A percentile compares a stretch with the other conserved stretches of the same genome.
phyloP scores from a whole-genome alignment of 2,329 filamentous ascomycete genomes.

The Didymella segeticola region DNA sequence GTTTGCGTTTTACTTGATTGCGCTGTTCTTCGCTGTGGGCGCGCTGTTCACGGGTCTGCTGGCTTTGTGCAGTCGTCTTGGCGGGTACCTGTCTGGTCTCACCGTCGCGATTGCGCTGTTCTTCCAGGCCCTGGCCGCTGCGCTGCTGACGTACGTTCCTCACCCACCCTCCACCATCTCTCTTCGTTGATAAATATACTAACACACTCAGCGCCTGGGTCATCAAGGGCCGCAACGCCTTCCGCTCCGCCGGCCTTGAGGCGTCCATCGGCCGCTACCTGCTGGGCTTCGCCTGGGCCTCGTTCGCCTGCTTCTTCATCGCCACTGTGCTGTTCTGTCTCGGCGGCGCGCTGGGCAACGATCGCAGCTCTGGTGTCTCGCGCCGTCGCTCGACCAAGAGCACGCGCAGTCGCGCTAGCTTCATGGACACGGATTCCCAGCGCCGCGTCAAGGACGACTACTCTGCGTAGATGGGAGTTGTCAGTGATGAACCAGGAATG shows the following conservation, averaged over 20 bases:
- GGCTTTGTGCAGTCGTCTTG: slow-evolving; percentile 74
- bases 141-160: slow-evolving; percentile 75
- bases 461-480: slow-evolving; percentile 50
- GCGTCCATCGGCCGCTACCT: slow-evolving; percentile 71
- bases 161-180: neutral
- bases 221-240: slow-evolving; percentile 72
- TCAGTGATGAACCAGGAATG: neutral
- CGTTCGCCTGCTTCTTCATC: slow-evolving; percentile 70
- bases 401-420: slow-evolving; percentile 55
- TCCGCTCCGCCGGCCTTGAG: slow-evolving; percentile 61
- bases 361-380: slow-evolving; percentile 46
- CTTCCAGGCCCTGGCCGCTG: slow-evolving; percentile 70
- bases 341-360: slow-evolving; percentile 61
- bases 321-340: slow-evolving; percentile 72
- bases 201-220: slow-evolving; percentile 63
- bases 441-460: slow-evolving; percentile 75
- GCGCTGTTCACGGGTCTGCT: slow-evolving; percentile 73
- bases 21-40: slow-evolving; percentile 76
- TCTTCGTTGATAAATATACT: slow-evolving; percentile 8
- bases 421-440: slow-evolving; percentile 63
- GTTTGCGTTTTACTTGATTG: slow-evolving; percentile 89
- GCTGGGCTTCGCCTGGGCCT: slow-evolving; percentile 79
- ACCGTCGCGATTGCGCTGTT: slow-evolving; percentile 67
- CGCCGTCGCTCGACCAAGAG: slow-evolving; percentile 58
- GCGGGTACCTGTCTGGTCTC: slow-evolving; percentile 69